Evolutionary conservation across 768 basidiomycete genomes (phyloP), one percentile per base, ranked within the genome.

Genomic region (Serpula lacrymans): DNA sequence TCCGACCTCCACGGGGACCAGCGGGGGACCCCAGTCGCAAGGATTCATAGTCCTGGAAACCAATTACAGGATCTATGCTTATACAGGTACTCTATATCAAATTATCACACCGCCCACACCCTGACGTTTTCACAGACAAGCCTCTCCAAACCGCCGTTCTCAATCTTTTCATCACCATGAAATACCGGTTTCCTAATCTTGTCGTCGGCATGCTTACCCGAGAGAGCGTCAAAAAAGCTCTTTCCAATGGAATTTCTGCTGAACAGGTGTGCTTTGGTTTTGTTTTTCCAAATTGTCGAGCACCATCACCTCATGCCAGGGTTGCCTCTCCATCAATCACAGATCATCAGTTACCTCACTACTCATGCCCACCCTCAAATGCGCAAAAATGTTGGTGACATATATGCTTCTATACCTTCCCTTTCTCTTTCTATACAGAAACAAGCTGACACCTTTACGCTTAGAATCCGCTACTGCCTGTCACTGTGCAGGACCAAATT

Each of bases 311-410:
- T n/a, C 27, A 9, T n/a, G n/a, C n/a, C n/a, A n/a, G n/a, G n/a
- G n/a, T 45, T 43, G 18, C 34, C 25, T 45, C 43, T 45, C 45
- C 43, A 32, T 41, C 43, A 47, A 47, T 41, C 38, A 32, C 55
- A 98, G 92, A 96, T 98, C 59, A 94, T 99, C 59, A 86, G 84
- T 59, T 98, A 98, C 63, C 75, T 99, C 29, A 79, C 84, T 18
- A 85, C 87, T 32, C 93, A 98, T 65, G 96, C 95, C 2, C 96
- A 98, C 62, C 89, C 93, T 20, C 95, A 97, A 65, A 98, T 99
- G 96, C 80, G 88, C 59, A 90, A 85, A 64, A 91, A 93, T 59
- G 91, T 92, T 55, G 51, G 75, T 24, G 13, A 32, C 40, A 21
- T 30, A 20, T 31, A 18, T 35, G 32, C 20, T 26, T 39, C 37